A percentile compares a stretch with the other conserved stretches of the same genome.
These are phyloP conservation scores for Acanthamoeba sp. DNA, from an alignment of 208 protist species.

Conservation along the genomic window DNA sequence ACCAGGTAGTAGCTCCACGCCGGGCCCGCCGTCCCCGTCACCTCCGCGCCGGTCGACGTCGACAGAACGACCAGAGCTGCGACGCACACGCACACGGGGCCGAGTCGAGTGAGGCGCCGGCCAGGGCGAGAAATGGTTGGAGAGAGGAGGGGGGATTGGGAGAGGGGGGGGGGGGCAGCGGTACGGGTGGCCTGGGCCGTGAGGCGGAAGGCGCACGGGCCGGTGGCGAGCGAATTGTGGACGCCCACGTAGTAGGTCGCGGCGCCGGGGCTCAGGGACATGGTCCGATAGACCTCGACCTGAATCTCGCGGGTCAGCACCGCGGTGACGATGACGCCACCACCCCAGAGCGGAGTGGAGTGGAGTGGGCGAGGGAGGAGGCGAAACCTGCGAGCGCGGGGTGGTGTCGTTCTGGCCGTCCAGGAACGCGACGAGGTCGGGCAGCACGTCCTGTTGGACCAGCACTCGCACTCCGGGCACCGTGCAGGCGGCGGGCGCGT, in stretches of 20 bases:
- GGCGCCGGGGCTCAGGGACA: background rate
- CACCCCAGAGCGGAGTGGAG: no score
- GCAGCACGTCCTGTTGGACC: background rate
- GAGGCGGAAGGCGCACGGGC: background rate
- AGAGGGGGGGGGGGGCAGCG: no score
- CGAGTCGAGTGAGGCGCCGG: background rate
- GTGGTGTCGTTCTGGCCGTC: slow-evolving; percentile 3
- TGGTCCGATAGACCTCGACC: background rate
- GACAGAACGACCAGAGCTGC: background rate
- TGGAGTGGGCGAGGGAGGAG: background rate
- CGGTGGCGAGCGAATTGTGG: background rate
- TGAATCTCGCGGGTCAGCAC: no score
- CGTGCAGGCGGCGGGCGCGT: background rate
- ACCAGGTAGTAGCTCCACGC: background rate
- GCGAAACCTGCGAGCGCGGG: background rate
- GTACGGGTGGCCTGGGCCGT: background rate
- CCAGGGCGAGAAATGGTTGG: background rate
- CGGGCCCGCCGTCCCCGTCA: background rate
- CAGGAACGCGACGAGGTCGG: background rate
- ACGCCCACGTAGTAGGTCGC: background rate
- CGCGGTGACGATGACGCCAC: no score
- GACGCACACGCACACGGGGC: background rate
- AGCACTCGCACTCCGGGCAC: background rate
- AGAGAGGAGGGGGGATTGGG: no score
- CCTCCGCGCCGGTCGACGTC: background rate